A percentile compares a stretch with the other conserved stretches of the same genome.
Evolutionary conservation across 1,139 yeast species (phyloP).

Genomic region (Entelexis sorbosivorans): DNA sequence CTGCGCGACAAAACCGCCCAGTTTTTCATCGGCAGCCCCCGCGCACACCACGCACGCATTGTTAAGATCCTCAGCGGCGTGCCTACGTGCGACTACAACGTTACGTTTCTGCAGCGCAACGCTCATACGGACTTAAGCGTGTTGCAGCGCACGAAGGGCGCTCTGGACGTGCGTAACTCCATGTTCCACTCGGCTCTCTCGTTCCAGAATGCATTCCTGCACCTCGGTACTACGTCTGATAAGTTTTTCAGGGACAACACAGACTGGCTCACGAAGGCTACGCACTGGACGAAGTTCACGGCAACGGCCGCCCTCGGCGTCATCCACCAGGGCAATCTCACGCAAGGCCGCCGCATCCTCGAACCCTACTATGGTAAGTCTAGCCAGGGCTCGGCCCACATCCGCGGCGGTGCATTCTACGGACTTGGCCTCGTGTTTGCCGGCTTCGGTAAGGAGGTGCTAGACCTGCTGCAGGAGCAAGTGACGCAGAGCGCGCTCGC

Average conservation of each 20-base stretch:
- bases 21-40: conserved; percentile 36
- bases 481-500: conserved; percentile 34
- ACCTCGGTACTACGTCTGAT: conserved; percentile 94
- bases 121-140: conserved; percentile 79
- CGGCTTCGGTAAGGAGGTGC: conserved; percentile 86
- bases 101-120: conserved; percentile 76
- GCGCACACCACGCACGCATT: conserved; percentile 36
- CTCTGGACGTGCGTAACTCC: conserved; percentile 84
- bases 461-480: conserved; percentile 65
- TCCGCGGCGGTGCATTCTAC: conserved; percentile 91
- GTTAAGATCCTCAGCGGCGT: conserved; percentile 75
- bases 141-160: conserved; percentile 67
- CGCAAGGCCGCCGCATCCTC: conserved; percentile 79
- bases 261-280: conserved; percentile 95
- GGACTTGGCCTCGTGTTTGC: conserved; percentile 92
- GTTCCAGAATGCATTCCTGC: conserved; percentile 88
- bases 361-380: conserved; percentile 83
- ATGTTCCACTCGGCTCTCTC: conserved; percentile 94
- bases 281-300: conserved; percentile 94
- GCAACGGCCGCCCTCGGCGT: conserved; percentile 99
- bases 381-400: conserved; percentile 60
- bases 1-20: conserved; percentile 52
- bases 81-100: conserved; percentile 87
- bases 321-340: conserved; percentile 85
- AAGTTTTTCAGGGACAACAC: conserved; percentile 80